These are phyloP conservation scores for Termitomyces sp. DNA, from an alignment of 768 basidiomycete species.

Conservation along the genomic window DNA sequence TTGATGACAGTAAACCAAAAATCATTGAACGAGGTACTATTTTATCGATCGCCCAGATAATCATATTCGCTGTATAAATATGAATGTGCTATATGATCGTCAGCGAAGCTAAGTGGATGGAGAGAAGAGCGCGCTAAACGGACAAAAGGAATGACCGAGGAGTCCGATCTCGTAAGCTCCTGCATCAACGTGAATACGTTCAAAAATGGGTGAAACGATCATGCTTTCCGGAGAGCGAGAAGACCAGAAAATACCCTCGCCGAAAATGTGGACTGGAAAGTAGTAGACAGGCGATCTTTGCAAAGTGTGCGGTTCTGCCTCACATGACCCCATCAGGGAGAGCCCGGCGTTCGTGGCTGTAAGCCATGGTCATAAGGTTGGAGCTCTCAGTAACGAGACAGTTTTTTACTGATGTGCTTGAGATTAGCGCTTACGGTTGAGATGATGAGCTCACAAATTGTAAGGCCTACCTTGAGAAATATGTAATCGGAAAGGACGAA, in stretches of 20 bases:
- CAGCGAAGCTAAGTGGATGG: neutral
- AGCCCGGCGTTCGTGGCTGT: too few relatives aligned
- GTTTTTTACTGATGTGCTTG: neutral
- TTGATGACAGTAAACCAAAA: neutral
- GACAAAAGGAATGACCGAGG: too few relatives aligned
- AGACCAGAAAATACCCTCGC: neutral
- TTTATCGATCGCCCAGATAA: neutral
- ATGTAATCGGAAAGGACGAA: neutral
- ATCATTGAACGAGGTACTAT: neutral
- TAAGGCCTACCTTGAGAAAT: neutral
- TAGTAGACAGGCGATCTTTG: too few relatives aligned
- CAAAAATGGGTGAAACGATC: too few relatives aligned
- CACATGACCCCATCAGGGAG: too few relatives aligned
- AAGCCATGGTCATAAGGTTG: neutral
- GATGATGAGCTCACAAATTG: neutral
- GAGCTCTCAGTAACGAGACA: neutral
- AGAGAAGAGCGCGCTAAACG: neutral
- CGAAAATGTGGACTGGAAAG: neutral
- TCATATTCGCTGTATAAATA: too few relatives aligned
- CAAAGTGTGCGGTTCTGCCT: too few relatives aligned
- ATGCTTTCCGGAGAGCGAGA: neutral
- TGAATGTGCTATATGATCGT: neutral
- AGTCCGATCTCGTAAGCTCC: neutral
- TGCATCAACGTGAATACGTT: neutral
- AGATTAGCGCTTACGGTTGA: neutral